A percentile compares a stretch with the other conserved stretches of the same genome.
These are phyloP conservation scores for Austropuccinia psidii DNA, from an alignment of 1,284 basidiomycete genomes.

Conservation along the genomic window DNA sequence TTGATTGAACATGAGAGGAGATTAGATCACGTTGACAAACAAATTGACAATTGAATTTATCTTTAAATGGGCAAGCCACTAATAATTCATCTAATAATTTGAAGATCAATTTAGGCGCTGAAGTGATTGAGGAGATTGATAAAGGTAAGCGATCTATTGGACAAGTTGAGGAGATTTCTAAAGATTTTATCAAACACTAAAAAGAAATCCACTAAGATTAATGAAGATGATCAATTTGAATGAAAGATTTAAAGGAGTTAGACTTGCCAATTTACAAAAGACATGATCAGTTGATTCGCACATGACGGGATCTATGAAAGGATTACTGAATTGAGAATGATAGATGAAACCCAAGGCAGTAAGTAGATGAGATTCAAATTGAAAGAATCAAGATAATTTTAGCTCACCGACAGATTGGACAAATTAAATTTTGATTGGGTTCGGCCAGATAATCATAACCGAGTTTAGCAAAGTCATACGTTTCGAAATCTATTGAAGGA, in stretches of 20 bases:
- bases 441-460: conserved; percentile 27
- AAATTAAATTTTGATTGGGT: conserved; percentile 21
- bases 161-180: conserved; percentile 37
- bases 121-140: neutral
- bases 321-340: conserved; percentile 4
- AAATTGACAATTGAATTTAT: conserved; percentile 3
- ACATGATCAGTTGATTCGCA: conserved; percentile 35
- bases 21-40: conserved; percentile 21
- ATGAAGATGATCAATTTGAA: neutral
- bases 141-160: conserved; percentile 39
- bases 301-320: conserved; percentile 32
- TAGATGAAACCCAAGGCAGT: neutral
- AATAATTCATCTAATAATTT: conserved; percentile 39
- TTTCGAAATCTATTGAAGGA: neutral
- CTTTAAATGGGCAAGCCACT: conserved; percentile 34
- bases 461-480: neutral
- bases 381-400: neutral
- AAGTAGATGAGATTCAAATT: neutral
- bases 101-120: conserved; percentile 38
- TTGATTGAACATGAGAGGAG: neutral
- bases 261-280: conserved; percentile 28
- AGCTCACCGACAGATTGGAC: conserved; percentile 29
- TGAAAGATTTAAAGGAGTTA: neutral
- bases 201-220: neutral
- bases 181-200: conserved; percentile 37